These are phyloP conservation scores for Linnemannia exigua DNA, from an alignment of 192 early-diverging fungal species.

Conservation along the genomic window DNA sequence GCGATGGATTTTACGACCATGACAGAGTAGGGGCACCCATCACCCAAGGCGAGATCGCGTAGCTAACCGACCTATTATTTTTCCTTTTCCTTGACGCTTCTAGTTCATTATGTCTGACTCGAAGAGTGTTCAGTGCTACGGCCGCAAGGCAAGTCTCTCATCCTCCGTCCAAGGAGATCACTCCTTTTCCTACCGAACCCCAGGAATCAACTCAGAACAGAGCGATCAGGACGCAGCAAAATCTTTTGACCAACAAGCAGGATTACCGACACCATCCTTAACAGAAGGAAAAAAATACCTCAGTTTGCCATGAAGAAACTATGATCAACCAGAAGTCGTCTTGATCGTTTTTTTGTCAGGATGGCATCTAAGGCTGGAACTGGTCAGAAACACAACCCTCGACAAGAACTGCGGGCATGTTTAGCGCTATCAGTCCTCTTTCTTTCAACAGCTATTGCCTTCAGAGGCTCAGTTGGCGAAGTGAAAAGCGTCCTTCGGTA, in stretches of 20 bases:
- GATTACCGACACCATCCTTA: background rate
- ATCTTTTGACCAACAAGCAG: background rate
- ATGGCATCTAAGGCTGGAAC: too few species aligned
- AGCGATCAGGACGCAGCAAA: slow-evolving; percentile 14
- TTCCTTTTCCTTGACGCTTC: background rate
- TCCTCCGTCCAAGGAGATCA: background rate
- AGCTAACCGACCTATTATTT: background rate
- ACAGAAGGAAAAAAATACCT: background rate
- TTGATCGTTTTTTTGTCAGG: background rate
- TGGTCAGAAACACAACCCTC: too few species aligned
- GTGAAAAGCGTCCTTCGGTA: too few species aligned
- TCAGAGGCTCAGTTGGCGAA: too few species aligned
- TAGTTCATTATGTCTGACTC: slow-evolving; percentile 59
- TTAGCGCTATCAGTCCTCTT: too few species aligned
- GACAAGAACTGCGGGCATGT: too few species aligned
- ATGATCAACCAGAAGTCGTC: slow-evolving; percentile 15
- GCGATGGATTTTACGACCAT: background rate
- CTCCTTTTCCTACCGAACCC: background rate
- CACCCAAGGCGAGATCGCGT: background rate
- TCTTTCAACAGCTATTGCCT: too few species aligned
- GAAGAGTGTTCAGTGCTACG: slow-evolving; percentile 61
- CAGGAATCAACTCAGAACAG: background rate
- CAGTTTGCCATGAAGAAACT: slow-evolving; percentile 31
- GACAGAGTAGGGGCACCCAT: background rate
- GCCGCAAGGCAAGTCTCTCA: slow-evolving; percentile 59